These are phyloP conservation scores for Sarcomyxa edulis DNA, from an alignment of 768 basidiomycete genomes.

Conservation along the genomic window DNA sequence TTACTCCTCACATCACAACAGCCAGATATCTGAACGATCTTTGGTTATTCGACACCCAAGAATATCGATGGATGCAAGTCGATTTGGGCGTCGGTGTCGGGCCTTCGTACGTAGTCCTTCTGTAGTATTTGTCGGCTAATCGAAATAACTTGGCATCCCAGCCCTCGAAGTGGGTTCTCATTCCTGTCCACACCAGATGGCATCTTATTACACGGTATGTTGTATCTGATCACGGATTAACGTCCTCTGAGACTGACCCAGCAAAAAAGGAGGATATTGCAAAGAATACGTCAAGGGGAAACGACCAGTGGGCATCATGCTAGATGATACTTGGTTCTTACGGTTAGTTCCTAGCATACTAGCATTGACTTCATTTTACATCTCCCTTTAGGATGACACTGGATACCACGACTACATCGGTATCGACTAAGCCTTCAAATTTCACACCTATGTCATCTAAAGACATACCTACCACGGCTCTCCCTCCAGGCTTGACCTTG, in stretches of 20 bases:
- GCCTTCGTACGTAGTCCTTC: constrained; percentile 54
- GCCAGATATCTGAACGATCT: constrained; percentile 80
- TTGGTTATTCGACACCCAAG: constrained; percentile 83
- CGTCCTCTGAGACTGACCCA: not conserved
- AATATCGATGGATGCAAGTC: constrained; percentile 80
- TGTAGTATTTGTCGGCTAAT: not conserved
- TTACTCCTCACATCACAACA: constrained; percentile 18
- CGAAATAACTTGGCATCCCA: constrained; percentile 19
- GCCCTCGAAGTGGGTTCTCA: constrained; percentile 79
- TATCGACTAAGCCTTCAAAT: constrained; percentile 12
- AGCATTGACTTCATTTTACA: not conserved
- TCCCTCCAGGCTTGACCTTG: constrained; percentile 43
- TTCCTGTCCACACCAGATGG: constrained; percentile 78
- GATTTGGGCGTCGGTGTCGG: constrained; percentile 67
- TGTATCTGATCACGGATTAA: not conserved
- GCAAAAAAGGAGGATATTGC: constrained; percentile 70
- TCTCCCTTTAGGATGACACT: constrained; percentile 16
- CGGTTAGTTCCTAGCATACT: constrained; percentile 35
- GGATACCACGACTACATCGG: constrained; percentile 11
- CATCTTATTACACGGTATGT: constrained; percentile 68
- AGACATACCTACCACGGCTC: constrained; percentile 36
- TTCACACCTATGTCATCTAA: too few species aligned
- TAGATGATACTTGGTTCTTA: constrained; percentile 89
- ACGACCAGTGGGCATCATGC: constrained; percentile 77
- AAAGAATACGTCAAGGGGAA: constrained; percentile 88